Conservation (phyloP, 2,329 filamentous ascomycete species). For the Thermochaetoides dissita region DNA sequence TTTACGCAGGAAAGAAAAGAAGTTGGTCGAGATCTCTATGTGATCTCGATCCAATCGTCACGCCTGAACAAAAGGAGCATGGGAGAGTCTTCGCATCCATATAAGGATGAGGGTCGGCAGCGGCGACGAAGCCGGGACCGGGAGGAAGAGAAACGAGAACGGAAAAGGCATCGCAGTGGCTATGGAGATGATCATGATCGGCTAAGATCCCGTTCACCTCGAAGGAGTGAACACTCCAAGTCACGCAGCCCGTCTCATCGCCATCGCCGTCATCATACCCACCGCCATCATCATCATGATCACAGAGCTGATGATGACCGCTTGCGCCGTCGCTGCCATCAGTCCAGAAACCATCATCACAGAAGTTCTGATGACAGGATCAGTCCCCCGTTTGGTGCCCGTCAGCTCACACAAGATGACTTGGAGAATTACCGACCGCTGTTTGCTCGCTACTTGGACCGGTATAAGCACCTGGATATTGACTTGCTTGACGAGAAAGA, state of each 20-base stretch:
- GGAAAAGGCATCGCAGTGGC: too few species aligned
- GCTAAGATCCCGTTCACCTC: neutral
- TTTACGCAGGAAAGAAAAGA: too few species aligned
- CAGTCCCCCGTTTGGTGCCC: conserved; percentile 51
- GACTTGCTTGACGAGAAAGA: conserved; percentile 61
- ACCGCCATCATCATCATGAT: neutral
- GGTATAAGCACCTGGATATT: conserved; percentile 67
- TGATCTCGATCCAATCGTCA: too few species aligned
- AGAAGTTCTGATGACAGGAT: neutral
- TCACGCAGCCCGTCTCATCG: neutral
- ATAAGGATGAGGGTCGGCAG: too few species aligned
- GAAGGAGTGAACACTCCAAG: too few species aligned
- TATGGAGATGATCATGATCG: neutral
- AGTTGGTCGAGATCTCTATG: too few species aligned
- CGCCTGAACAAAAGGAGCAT: too few species aligned
- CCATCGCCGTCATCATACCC: neutral
- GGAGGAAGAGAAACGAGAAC: too few species aligned
- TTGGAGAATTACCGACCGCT: conserved; percentile 52
- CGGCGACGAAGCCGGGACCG: too few species aligned
- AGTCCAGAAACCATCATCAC: neutral
- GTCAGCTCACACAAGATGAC: conserved; percentile 53
- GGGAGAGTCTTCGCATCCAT: neutral
- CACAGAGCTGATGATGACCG: conserved; percentile 1
- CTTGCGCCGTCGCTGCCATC: conserved; percentile 1
- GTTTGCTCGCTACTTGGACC: conserved; percentile 71